Percentiles rank a stretch among this genome's conserved stretches.
phyloP scores from a whole-genome alignment of 106 monocot species.

The Allium fistulosum region DNA sequence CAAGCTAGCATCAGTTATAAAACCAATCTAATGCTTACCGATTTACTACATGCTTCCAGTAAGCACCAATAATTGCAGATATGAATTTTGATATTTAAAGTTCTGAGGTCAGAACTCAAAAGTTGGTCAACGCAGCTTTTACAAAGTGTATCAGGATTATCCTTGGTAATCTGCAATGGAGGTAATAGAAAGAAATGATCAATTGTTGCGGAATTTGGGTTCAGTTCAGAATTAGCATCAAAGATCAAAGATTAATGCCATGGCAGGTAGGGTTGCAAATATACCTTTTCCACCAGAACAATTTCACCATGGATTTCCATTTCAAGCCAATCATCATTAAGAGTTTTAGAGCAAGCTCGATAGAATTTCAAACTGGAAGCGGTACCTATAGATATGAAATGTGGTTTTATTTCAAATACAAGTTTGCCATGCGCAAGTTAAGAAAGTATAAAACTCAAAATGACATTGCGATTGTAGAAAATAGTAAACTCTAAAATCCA shows the following conservation, averaged over 20 bases:
- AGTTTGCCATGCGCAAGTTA: too few relatives aligned
- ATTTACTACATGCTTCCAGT: conserved; percentile 30
- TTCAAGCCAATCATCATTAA: conserved; percentile 57
- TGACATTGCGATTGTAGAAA: too few relatives aligned
- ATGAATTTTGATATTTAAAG: conserved; percentile 37
- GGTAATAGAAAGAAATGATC: conserved; percentile 1
- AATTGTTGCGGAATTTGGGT: not conserved
- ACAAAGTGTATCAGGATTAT: conserved; percentile 39
- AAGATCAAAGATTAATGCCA: not conserved
- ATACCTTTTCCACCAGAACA: conserved; percentile 44
- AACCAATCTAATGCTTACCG: conserved; percentile 28
- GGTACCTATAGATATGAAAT: conserved; percentile 16
- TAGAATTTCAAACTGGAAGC: conserved; percentile 27
- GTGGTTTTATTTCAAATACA: too few relatives aligned
- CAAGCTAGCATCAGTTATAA: not conserved
- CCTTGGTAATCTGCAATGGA: conserved; percentile 41
- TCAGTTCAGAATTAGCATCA: not conserved
- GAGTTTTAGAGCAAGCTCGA: conserved; percentile 33
- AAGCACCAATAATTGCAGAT: conserved; percentile 62
- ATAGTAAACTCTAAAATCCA: too few relatives aligned
- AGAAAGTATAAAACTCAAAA: too few relatives aligned
- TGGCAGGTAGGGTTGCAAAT: not conserved
- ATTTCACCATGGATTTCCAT: conserved; percentile 18
- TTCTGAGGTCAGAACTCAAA: conserved; percentile 24
- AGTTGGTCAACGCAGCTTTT: conserved; percentile 32